These are phyloP conservation scores for Hymenoscyphus infarciens DNA, from an alignment of 2,329 filamentous ascomycete genomes.

Conservation along the genomic window DNA sequence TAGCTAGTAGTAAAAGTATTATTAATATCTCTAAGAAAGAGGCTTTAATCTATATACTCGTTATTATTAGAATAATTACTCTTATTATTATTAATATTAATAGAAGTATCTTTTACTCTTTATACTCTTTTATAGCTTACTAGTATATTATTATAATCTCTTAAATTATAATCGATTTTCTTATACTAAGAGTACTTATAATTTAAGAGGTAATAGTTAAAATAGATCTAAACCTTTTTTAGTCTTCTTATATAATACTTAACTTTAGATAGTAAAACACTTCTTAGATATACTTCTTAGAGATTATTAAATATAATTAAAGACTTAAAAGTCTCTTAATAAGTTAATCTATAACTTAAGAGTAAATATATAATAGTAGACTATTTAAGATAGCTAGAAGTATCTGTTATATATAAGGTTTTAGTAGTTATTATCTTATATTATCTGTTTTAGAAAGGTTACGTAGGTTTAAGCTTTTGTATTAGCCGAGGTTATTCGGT, in stretches of 20 bases:
- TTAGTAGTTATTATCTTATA: no score
- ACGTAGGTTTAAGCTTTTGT: no score
- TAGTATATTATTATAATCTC: not conserved
- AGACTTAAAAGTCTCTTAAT: not conserved
- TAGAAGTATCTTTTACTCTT: not conserved
- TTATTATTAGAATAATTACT: not conserved
- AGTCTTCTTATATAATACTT: not conserved
- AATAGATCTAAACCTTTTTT: not conserved
- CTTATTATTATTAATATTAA: not conserved
- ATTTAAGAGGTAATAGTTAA: not conserved
- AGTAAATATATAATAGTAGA: no score
- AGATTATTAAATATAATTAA: not conserved
- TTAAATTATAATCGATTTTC: not conserved
- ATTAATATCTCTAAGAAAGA: no score
- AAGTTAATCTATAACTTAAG: not conserved
- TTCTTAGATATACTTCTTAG: not conserved
- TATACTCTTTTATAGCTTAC: not conserved
- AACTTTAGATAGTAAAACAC: not conserved
- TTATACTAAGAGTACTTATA: not conserved
- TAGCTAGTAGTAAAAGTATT: no score
- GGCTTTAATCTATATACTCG: not conserved
- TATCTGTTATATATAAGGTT: no score
- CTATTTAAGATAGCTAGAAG: no score
- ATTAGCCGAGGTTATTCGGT: no score
- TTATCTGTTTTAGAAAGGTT: no score